Base-by-base conservation (phyloP, 2,329 filamentous ascomycete genomes). In the Cladosporium sp. region DNA sequence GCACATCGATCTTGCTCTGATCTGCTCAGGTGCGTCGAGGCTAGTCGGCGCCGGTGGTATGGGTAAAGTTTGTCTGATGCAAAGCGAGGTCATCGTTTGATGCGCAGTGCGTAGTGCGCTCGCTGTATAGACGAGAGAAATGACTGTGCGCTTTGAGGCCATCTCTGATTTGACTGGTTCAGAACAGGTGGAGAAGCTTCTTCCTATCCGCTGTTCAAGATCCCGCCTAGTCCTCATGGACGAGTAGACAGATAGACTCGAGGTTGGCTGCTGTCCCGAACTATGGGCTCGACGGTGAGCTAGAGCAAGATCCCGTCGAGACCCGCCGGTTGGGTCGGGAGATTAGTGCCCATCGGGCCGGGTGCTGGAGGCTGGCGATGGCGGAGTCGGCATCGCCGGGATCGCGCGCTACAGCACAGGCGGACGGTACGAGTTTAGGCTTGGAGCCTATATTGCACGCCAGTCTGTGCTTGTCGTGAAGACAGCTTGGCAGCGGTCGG, bases 401-500 rank as follows among this genome's bases (percentile, higher is more conserved):
- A 48, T 37, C 10, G 45, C 17, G 25, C 28, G 28, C 28, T 35
- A 48, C n/a, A 28, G 28, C 45, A 35, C 45, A 25, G 25, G n/a
- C 10, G 13, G 24, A 22, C 25, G 9, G 17, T 28, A 32, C 19
- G 28, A 48, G 45, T 48, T 48, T 48, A 25, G 45, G 9, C 45
- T 48, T 48, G 28, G 19, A 22, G 28, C 45, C 45, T 25, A 48
- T 5, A 28, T 10, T 25, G 10, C 17, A 35, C n/a, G 28, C 39
- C 20, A 34, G 50, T 53, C 50, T 34, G 50, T 53, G 50, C 50
- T 42, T 2, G 20, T 12, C 37, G 36, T 53, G 50, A 53, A 53
- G 50, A 53, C 50, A 53, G 50, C 50, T 53, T 53, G 50, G 50
- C 50, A 28, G 36, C 37, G 36, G 50, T 52, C 32, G 36, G 3